Evolutionary conservation across 768 basidiomycete genomes (phyloP).

Genomic region (Termitomyces sp.): DNA sequence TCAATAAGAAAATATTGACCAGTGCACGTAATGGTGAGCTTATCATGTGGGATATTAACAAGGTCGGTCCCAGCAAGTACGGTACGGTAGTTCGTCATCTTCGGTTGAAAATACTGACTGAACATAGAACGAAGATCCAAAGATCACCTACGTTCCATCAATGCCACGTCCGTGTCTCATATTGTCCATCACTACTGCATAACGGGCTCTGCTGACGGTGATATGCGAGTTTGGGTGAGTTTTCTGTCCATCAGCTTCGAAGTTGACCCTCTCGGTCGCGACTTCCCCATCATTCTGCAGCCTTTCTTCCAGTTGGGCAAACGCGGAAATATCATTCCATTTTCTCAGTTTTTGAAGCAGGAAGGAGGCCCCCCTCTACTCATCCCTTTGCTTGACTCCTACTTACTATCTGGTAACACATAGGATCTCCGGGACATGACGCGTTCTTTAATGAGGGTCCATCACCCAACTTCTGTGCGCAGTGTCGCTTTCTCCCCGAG

Average conservation of each 20-base stretch:
- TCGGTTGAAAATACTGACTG: not conserved
- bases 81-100: constrained; percentile 38
- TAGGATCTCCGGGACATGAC: constrained; percentile 75
- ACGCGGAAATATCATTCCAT: not conserved
- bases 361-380: not conserved
- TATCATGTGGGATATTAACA: constrained; percentile 80
- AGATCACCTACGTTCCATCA: constrained; percentile 71
- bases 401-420: not conserved
- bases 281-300: too few species aligned
- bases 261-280: too few species aligned
- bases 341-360: not conserved
- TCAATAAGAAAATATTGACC: constrained; percentile 73
- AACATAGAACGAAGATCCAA: constrained; percentile 59
- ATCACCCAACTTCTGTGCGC: constrained; percentile 66
- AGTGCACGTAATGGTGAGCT: constrained; percentile 81
- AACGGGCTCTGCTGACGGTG: constrained; percentile 78
- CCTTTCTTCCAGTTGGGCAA: not conserved
- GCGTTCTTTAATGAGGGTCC: constrained; percentile 66
- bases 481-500: constrained; percentile 70
- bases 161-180: constrained; percentile 65
- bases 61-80: constrained; percentile 61
- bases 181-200: constrained; percentile 69
- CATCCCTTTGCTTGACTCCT: not conserved
- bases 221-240: constrained; percentile 77
- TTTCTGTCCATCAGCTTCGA: not conserved